These are phyloP conservation scores for Geotrichum restrictum DNA, from an alignment of 1,139 yeast species.

Conservation along the genomic window DNA sequence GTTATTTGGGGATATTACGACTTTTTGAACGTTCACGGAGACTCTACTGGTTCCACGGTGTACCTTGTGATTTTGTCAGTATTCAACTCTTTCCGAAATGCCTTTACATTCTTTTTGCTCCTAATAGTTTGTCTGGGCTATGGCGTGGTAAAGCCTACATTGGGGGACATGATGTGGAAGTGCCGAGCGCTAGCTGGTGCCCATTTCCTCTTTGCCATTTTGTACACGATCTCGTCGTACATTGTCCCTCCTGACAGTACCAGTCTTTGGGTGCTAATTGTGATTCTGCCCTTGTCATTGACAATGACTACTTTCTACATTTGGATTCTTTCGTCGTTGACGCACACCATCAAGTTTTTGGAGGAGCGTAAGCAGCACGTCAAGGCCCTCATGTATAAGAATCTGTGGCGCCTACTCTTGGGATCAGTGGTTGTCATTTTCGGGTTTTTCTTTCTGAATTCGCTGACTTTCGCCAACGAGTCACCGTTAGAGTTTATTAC, in stretches of 20 bases:
- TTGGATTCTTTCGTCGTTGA: constrained; percentile 66
- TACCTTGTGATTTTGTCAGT: constrained; percentile 76
- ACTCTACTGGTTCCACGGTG: constrained; percentile 60
- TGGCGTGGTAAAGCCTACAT: constrained; percentile 82
- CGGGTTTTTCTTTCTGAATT: constrained; percentile 65
- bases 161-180: constrained; percentile 72
- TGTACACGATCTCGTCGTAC: constrained; percentile 69
- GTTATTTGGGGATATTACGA: constrained; percentile 92
- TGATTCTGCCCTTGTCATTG: constrained; percentile 64
- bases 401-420: constrained; percentile 69
- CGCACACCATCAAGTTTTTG: constrained; percentile 67
- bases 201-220: constrained; percentile 65
- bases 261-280: constrained; percentile 44
- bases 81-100: constrained; percentile 73
- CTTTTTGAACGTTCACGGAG: constrained; percentile 62
- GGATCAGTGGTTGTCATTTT: constrained; percentile 56
- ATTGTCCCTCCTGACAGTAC: constrained; percentile 48
- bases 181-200: constrained; percentile 72
- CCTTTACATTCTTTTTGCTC: constrained; percentile 83
- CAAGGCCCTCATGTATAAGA: constrained; percentile 80
- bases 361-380: constrained; percentile 86
- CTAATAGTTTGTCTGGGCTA: constrained; percentile 86
- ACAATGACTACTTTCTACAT: constrained; percentile 72
- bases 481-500: constrained; percentile 74
- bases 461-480: constrained; percentile 70